phyloP scores from a whole-genome alignment of 306 rosid genomes.

The Medicago lupulina region DNA sequence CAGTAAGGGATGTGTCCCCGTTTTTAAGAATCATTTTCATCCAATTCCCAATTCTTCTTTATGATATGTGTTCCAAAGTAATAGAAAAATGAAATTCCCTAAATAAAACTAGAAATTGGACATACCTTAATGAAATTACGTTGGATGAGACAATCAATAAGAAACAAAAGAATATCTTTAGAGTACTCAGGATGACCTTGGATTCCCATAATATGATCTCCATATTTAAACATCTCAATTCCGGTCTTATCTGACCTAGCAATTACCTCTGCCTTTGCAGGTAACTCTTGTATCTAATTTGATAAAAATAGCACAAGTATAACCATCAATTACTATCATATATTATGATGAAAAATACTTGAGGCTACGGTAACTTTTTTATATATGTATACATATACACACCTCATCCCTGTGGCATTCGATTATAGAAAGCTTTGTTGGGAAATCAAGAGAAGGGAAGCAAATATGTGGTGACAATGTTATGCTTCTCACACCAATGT shows the following conservation, averaged over 20 bases:
- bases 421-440: conserved; percentile 64
- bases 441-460: conserved; percentile 61
- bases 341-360: background rate
- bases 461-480: conserved; percentile 60
- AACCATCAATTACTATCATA: background rate
- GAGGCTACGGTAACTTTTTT: background rate
- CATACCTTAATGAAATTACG: conserved; percentile 58
- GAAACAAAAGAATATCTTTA: conserved; percentile 76
- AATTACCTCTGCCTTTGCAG: conserved; percentile 72
- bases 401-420: conserved; percentile 93
- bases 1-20: no score
- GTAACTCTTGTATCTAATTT: conserved; percentile 71
- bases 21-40: background rate
- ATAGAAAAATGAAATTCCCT: background rate
- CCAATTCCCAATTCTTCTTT: background rate
- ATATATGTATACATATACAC: background rate
- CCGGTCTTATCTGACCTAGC: conserved; percentile 90
- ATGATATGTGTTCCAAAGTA: background rate
- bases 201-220: conserved; percentile 88
- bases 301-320: background rate
- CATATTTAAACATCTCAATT: conserved; percentile 78
- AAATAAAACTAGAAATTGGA: background rate
- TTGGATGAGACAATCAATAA: conserved; percentile 74
- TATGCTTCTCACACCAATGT: conserved; percentile 72
- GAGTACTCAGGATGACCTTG: conserved; percentile 97